Conservation (phyloP, 768 basidiomycete genomes). For the Podaxis mareebaensis region DNA sequence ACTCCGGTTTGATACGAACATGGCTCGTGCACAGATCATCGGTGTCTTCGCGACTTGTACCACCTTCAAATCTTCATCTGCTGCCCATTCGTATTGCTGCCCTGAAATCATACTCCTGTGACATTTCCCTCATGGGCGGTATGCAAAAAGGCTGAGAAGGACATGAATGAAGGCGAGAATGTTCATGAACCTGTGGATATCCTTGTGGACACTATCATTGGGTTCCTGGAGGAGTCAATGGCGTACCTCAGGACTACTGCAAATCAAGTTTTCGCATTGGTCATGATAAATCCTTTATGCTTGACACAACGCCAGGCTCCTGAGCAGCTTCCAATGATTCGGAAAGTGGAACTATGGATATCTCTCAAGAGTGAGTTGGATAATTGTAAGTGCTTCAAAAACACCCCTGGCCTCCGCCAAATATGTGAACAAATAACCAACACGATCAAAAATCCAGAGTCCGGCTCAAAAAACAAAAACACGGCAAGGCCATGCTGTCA, state of each 20-base stretch:
- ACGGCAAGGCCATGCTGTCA: conserved; percentile 74
- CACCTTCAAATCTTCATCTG: conserved; percentile 72
- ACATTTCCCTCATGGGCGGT: conserved; percentile 71
- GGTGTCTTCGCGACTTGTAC: conserved; percentile 45
- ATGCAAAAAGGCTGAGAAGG: conserved; percentile 57
- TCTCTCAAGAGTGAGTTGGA: conserved; percentile 46
- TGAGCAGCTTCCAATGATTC: conserved; percentile 38
- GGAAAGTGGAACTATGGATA: conserved; percentile 64
- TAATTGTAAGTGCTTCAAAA: conserved; percentile 58
- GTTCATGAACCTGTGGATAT: conserved; percentile 68
- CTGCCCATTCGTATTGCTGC: conserved; percentile 74
- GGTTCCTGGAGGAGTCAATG: conserved; percentile 81
- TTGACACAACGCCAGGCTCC: conserved; percentile 53
- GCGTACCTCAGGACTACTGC: conserved; percentile 79
- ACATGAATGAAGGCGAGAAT: conserved; percentile 30
- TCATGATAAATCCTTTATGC: conserved; percentile 66
- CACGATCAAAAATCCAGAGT: conserved; percentile 21
- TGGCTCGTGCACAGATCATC: conserved; percentile 40
- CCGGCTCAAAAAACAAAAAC: conserved; percentile 1
- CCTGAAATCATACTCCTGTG: conserved; percentile 41
- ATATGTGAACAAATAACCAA: conserved; percentile 64
- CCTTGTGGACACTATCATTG: conserved; percentile 85
- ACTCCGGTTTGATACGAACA: conserved; percentile 37
- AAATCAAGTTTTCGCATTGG: conserved; percentile 74
- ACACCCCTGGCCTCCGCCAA: conserved; percentile 58